Percentiles rank a stretch among this genome's conserved stretches.
phyloP scores from a whole-genome alignment of 1,139 yeast genomes.

The Citeromyces siamensis region DNA sequence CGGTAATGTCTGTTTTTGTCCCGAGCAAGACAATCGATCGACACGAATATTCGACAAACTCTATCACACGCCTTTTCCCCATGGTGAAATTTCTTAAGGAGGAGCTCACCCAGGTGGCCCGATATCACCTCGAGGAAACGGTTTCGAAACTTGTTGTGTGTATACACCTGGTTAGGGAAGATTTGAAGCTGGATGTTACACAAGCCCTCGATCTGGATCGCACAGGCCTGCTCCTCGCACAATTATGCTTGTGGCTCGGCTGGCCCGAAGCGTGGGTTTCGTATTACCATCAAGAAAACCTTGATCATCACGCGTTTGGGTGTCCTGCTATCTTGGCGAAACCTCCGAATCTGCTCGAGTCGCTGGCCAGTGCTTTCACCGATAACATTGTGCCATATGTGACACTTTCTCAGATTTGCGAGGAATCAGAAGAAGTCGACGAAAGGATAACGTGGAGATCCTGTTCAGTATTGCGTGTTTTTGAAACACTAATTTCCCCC shows the following conservation, averaged over 20 bases:
- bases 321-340: conserved; percentile 20
- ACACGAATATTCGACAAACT: conserved; percentile 17
- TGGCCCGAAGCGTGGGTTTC: conserved; percentile 63
- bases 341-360: conserved; percentile 47
- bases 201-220: conserved; percentile 22
- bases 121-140: conserved; percentile 30
- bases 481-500: conserved; percentile 49
- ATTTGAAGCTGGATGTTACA: conserved; percentile 45
- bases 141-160: conserved; percentile 56
- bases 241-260: conserved; percentile 53
- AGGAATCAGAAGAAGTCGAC: conserved; percentile 53
- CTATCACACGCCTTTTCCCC: conserved; percentile 27
- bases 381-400: conserved; percentile 34
- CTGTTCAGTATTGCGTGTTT: conserved; percentile 39
- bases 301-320: conserved; percentile 14
- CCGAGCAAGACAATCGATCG: conserved; percentile 24
- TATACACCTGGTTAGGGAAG: conserved; percentile 71
- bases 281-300: conserved; percentile 32
- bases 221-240: conserved; percentile 46
- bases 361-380: conserved; percentile 38
- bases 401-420: conserved; percentile 58
- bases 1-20: conserved; percentile 33
- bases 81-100: conserved; percentile 23
- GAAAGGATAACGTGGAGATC: conserved; percentile 54
- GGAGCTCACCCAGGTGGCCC: conserved; percentile 5